Percentiles rank a stretch among this genome's conserved stretches.
These are phyloP conservation scores for Aegilops sharonensis DNA, from an alignment of 176 grass and related monocot genomes.

Conservation along the genomic window DNA sequence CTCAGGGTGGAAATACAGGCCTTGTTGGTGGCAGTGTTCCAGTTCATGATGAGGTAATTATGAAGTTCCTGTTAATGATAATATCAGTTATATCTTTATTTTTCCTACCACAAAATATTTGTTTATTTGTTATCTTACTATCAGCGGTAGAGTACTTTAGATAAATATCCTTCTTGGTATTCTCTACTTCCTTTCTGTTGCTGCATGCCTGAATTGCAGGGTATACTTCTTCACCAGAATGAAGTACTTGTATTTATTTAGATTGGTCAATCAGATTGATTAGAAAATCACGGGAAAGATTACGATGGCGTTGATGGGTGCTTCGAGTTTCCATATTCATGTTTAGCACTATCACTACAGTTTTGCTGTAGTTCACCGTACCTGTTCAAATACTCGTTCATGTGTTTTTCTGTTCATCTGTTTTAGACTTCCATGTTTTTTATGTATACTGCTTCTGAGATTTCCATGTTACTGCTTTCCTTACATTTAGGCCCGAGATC, in stretches of 20 bases:
- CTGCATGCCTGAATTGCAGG: neutral
- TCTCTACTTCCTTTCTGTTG: constrained; percentile 9
- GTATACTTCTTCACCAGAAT: neutral
- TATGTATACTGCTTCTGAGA: neutral
- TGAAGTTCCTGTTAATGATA: neutral
- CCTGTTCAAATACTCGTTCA: neutral
- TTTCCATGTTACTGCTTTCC: constrained; percentile 12
- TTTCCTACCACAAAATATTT: no score
- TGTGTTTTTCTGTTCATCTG: neutral
- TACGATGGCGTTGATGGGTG: neutral
- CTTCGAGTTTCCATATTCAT: neutral
- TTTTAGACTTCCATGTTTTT: neutral
- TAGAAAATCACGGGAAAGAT: neutral
- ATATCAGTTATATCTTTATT: neutral
- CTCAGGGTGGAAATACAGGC: constrained; percentile 95
- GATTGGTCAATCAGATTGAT: constrained; percentile 7
- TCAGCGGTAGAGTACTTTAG: neutral
- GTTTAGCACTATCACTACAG: neutral
- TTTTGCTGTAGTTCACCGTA: neutral
- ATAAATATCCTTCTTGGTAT: neutral
- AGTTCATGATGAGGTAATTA: constrained; percentile 85
- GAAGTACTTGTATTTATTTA: constrained; percentile 5
- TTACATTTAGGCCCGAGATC: constrained; percentile 23
- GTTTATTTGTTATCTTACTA: neutral
- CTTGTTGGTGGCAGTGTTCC: constrained; percentile 96